Percentiles rank a stretch among this genome's conserved stretches.
Evolutionary conservation across 1,284 basidiomycete species (phyloP).

Genomic region (Apiotrichum domesticum): DNA sequence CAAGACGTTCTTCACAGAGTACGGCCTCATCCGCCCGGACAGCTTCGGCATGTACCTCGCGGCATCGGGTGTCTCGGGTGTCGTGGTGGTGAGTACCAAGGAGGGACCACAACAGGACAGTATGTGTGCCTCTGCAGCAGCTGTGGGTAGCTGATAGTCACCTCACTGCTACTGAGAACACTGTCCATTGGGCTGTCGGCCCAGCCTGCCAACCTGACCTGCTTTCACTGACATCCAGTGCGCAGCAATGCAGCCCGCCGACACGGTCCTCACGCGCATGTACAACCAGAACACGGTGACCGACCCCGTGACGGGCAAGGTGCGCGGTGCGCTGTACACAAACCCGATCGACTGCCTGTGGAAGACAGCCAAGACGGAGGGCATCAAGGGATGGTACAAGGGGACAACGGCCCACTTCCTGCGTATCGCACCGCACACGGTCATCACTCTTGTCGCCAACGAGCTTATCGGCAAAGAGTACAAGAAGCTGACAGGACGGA

Average conservation of each 20-base stretch:
- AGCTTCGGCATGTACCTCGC: conserved; percentile 82
- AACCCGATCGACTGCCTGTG: conserved; percentile 93
- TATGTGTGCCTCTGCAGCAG: not conserved
- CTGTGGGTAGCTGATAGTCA: too few species aligned
- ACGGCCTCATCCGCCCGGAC: conserved; percentile 62
- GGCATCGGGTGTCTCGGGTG: conserved; percentile 81
- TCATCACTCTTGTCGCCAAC: conserved; percentile 79
- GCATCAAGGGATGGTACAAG: conserved; percentile 86
- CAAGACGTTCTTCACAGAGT: conserved; percentile 65
- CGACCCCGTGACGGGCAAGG: conserved; percentile 62
- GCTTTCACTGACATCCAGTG: conserved; percentile 43
- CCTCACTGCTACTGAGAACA: too few species aligned
- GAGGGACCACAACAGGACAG: conserved; percentile 17
- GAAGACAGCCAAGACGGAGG: conserved; percentile 90
- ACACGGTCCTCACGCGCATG: conserved; percentile 78
- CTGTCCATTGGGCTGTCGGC: too few species aligned
- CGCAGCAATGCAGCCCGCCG: conserved; percentile 68
- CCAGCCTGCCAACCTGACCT: too few species aligned
- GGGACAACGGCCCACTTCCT: conserved; percentile 87
- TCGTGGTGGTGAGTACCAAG: conserved; percentile 67
- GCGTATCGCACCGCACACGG: conserved; percentile 83
- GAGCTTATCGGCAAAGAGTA: conserved; percentile 75
- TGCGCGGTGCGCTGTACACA: conserved; percentile 72
- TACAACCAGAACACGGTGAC: conserved; percentile 86
- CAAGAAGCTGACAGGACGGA: conserved; percentile 28